A percentile compares a stretch with the other conserved stretches of the same genome.
Conservation (phyloP, 805 yeast species). For the Helenozyma rhizophorensis region DNA sequence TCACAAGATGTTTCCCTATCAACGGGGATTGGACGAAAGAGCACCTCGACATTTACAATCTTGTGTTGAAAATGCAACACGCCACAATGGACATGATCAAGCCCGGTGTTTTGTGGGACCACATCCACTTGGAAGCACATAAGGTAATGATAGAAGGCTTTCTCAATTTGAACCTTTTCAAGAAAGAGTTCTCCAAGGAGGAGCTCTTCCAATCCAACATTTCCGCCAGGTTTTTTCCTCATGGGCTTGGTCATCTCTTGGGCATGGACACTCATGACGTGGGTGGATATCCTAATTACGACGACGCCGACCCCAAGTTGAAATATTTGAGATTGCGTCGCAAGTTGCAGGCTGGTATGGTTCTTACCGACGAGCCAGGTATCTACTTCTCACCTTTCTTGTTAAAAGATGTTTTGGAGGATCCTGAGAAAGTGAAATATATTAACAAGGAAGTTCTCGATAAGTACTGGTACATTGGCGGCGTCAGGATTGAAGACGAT, state of each 20-base stretch:
- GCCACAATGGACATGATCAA: constrained; percentile 65
- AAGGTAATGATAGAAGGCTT: constrained; percentile 68
- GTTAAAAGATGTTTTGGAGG: constrained; percentile 56
- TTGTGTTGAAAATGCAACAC: constrained; percentile 79
- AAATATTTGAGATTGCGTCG: constrained; percentile 80
- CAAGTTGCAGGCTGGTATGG: constrained; percentile 68
- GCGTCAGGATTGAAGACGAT: constrained; percentile 95
- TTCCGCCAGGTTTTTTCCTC: constrained; percentile 84
- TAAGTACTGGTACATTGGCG: constrained; percentile 87
- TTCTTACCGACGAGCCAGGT: constrained; percentile 94
- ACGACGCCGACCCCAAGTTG: constrained; percentile 75
- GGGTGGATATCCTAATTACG: constrained; percentile 82
- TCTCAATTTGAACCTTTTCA: constrained; percentile 71
- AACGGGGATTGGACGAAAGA: constrained; percentile 87
- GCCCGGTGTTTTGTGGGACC: constrained; percentile 87
- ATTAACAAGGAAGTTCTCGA: constrained; percentile 65
- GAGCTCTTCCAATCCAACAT: constrained; percentile 69
- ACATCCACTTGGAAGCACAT: constrained; percentile 77
- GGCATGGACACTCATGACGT: constrained; percentile 98
- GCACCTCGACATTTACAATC: constrained; percentile 73
- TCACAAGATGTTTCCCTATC: constrained; percentile 92
- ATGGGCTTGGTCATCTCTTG: constrained; percentile 89
- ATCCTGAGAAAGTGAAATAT: constrained; percentile 46
- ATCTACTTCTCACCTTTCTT: constrained; percentile 83
- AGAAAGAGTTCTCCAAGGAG: constrained; percentile 48